Evolutionary conservation across 176 grass and related monocot species (phyloP), one percentile per base, ranked within the genome.

Genomic region (Paspalum vaginatum): DNA sequence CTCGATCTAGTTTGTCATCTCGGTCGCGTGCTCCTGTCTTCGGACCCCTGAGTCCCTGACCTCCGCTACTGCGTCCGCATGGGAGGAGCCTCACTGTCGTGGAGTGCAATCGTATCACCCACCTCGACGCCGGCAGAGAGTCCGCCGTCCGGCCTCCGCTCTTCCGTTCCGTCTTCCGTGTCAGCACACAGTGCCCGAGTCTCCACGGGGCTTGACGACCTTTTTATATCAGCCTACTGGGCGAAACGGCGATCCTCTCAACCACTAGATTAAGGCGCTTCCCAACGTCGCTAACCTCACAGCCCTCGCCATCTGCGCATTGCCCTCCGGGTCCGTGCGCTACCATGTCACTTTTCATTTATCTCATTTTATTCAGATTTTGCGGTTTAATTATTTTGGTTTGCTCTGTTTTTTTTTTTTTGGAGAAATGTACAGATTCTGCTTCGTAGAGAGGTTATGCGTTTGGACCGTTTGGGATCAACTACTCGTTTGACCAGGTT

Each of bases 271-370:
- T 27, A 21, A 48, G 22, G 56, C 74, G 59, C 21, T 76, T 58
- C 43, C 74, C 56, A 47, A 38, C 44, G 70, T 92, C 44, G 60
- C 68, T 26, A 80, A 72, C 79, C 83, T 92, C 9, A 86, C 75
- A 21, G 83, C 76, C 9, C 79, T 89, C 2, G 89, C 86, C 20
- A 56, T 92, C 55, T 92, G 83, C 84, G 79, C 76, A 73, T 85
- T 57, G 75, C 78, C 24, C 90, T 92, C 79, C 75, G 83, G 86
- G 83, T 92, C 49, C 10, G 69, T 41, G 4, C 25, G 14, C 26
- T 60, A 26, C 2, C 22, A 60, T 40, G 6, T 39, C 8, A 0
- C 27, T 24, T 11, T 32, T 32, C 32, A 32, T 32, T 32, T 32
- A 11, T 16, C 37, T 38, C 60, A 37, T 15, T 62, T 26, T 5